Evolutionary conservation across 495 filamentous ascomycete species (phyloP), one percentile per base, ranked within the genome.

Genomic region (Hypoxylon fragiforme): DNA sequence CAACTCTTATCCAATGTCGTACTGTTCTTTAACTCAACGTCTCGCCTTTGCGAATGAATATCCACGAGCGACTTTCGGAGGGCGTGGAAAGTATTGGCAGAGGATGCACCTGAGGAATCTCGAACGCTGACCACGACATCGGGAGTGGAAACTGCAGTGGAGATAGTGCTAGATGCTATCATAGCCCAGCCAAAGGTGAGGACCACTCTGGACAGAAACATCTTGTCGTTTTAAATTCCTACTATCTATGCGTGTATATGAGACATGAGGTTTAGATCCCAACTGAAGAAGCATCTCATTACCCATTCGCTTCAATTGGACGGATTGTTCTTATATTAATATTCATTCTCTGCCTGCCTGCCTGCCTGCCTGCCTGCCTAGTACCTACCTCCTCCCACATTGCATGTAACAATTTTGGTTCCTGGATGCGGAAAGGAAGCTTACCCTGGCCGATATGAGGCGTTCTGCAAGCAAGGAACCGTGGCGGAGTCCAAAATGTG

Each of bases 1-100:
- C 73, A 76, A 36, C 69, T 75, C 37, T 68, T 75, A 13, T 66
- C 63, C 19, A 76, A 44, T 21, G 50, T 65, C 3, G 73, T 74
- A 22, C 57, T 67, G 32, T 73, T 76, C 64, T 70, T 73, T 0
- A 56, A 30, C 11, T 38, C 22, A 15, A 39, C 51, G 20, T 61
- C 57, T 45, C 51, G 46, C 42, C 18, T 45, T 11, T 46, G 54
- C 30, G 36, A 51, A n/a, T 50, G 32, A 13, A 55, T 21, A 7
- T 36, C 32, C 2, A 32, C 7, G 28, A 61, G 50, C 5, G 57
- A 55, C 13, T 46, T 34, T 16, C 51, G 50, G 15, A 61, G 51
- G 1, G 57, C 50, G 15, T 15, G 50, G 11, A 61, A 42, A 8
- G 57, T 61, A 46, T 61, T 41, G 18, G 18, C 36, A 7, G 45